phyloP scores from a whole-genome alignment of 2,329 filamentous ascomycete species.

The Monascus ruber region DNA sequence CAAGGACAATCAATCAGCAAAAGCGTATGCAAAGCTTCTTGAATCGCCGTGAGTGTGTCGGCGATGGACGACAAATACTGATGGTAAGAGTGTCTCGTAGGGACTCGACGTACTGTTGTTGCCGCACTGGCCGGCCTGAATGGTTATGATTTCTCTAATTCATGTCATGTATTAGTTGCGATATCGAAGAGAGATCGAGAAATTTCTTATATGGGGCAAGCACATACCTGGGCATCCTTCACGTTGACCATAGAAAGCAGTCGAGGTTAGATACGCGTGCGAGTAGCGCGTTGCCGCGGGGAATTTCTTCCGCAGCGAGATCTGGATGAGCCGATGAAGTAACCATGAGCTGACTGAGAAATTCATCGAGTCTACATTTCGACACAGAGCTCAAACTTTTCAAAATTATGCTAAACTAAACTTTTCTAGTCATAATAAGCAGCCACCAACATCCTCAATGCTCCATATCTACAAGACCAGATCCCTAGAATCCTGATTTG shows the following conservation, averaged over 20 bases:
- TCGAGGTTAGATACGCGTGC: conserved; percentile 20
- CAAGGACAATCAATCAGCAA: conserved; percentile 18
- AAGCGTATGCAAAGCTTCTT: background rate
- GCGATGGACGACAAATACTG: too few relatives aligned
- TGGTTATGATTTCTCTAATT: conserved; percentile 93
- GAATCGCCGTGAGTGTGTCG: too few relatives aligned
- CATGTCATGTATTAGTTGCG: background rate
- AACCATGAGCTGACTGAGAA: too few relatives aligned
- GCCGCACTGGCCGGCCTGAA: conserved; percentile 98
- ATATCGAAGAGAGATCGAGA: too few relatives aligned
- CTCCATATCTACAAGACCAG: background rate
- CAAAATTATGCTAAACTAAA: too few relatives aligned
- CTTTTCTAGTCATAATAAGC: too few relatives aligned
- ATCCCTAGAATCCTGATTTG: conserved; percentile 22
- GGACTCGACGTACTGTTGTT: conserved; percentile 73
- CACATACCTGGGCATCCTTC: conserved; percentile 29
- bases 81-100: background rate
- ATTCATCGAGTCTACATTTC: too few relatives aligned
- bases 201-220: background rate
- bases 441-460: too few relatives aligned
- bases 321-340: too few relatives aligned
- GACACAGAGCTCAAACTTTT: too few relatives aligned
- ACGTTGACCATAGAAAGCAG: conserved; percentile 13
- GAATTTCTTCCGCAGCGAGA: conserved; percentile 10
- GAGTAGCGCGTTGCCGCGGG: conserved; percentile 21